These are phyloP conservation scores for Monosporascus sp. DNA, from an alignment of 2,329 filamentous ascomycete species.

Conservation along the genomic window DNA sequence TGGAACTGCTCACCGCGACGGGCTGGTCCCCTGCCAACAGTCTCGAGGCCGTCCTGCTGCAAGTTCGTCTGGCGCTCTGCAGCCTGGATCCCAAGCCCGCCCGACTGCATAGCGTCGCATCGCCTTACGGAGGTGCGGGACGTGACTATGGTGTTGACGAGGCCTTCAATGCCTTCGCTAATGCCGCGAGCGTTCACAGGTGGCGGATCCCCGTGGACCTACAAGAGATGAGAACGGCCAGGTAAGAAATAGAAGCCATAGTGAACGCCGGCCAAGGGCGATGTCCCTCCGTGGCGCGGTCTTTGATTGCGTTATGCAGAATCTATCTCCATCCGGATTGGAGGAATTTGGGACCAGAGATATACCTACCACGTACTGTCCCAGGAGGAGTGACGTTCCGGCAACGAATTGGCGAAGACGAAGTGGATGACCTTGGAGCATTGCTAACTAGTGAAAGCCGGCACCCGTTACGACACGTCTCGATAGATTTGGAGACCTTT, in stretches of 20 bases:
- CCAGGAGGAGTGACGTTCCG: too few relatives aligned
- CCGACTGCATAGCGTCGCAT: conserved; percentile 43
- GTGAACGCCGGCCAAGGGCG: neutral
- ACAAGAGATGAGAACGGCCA: conserved; percentile 18
- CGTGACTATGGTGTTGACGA: conserved; percentile 62
- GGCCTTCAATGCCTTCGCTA: conserved; percentile 66
- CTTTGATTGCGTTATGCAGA: neutral
- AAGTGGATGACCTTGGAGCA: too few relatives aligned
- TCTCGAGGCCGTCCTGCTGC: conserved; percentile 74
- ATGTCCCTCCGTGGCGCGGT: neutral
- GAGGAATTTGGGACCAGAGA: neutral
- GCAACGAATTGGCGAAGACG: too few relatives aligned
- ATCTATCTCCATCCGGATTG: neutral
- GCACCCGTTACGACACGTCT: too few relatives aligned
- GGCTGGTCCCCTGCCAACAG: conserved; percentile 72
- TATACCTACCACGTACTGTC: neutral
- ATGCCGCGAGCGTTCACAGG: conserved; percentile 63
- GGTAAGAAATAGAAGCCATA: neutral
- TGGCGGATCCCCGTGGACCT: conserved; percentile 68
- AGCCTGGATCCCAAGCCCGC: conserved; percentile 66
- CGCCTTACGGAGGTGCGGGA: neutral
- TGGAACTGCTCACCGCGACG: conserved; percentile 76
- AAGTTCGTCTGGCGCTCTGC: conserved; percentile 72
- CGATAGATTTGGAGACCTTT: too few relatives aligned
- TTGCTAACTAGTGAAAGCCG: too few relatives aligned